Evolutionary conservation across 176 grass and related monocot species (phyloP).

Genomic region (Oryza coarctata): DNA sequence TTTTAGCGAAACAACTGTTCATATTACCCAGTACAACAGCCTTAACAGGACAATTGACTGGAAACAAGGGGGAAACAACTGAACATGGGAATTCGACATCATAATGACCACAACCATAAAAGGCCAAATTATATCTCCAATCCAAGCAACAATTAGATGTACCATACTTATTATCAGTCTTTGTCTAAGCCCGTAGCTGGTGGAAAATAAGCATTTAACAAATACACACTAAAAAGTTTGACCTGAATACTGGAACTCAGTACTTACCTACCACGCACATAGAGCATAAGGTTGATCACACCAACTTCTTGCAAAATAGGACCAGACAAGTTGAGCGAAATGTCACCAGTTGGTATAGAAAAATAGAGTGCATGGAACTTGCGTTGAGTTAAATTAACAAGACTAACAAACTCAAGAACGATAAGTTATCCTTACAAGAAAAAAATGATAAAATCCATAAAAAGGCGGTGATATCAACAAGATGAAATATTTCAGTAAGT

Average conservation of each 20-base stretch:
- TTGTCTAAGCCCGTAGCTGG: background rate
- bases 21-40: background rate
- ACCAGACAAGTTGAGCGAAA: background rate
- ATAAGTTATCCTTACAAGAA: background rate
- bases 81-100: background rate
- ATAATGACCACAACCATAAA: background rate
- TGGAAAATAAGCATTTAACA: background rate
- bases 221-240: slow-evolving; percentile 8
- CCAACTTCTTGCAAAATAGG: background rate
- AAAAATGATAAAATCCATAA: background rate
- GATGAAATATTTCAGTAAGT: background rate
- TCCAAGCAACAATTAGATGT: slow-evolving; percentile 23
- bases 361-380: background rate
- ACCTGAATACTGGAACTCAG: background rate
- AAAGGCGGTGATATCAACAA: background rate
- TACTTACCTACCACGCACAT: background rate
- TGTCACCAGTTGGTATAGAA: background rate
- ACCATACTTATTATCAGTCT: background rate
- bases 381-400: background rate
- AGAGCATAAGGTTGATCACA: background rate
- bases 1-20: background rate
- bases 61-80: background rate
- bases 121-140: background rate
- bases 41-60: background rate
- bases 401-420: background rate